Evolutionary conservation across 257 asterid species (phyloP), one percentile per base, ranked within the genome.

Genomic region (Gentiana dahurica): DNA sequence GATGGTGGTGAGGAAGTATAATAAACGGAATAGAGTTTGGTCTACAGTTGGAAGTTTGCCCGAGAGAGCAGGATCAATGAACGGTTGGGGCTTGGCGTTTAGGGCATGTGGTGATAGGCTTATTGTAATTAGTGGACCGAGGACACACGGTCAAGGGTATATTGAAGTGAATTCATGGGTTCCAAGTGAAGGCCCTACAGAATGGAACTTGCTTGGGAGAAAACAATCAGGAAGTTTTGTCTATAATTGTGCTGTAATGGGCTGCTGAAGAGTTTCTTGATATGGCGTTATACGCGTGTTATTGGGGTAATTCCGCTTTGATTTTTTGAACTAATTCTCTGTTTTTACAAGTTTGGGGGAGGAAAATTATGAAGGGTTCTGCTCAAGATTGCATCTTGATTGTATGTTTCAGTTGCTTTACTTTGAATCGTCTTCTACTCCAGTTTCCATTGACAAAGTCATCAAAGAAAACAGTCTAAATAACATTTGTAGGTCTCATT

Each of bases 171-270:
- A 78, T 62, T 78, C 81, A 35, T 78, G 84, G 84, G 66, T 62
- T 41, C 84, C 84, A 0, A 66, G 81, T 44, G 81, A 74, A 55
- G 80, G 79, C 6, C 78, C 84, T 8, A 76, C 78, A 35, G 62
- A 68, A 11, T 78, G 84, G 84, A 77, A 73, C 41, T 66, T 88
- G 75, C 95, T 92, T 4, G 98, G 94, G 15, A 72, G 75, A n/a
- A 92, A 88, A 63, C 72, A 75, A 36, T 83, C 93, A 0, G 84
- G 85, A 34, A 85, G 82, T 68, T 92, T 92, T 82, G 99, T 92
- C 38, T 92, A 88, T 79, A 92, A 92, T 64, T 92, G 97, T 72
- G 94, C 99, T 36, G 99, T 88, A 69, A 92, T 92, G 99, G 95
- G 99, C 51, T 88, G 99, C 85, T 92, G 82, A 85, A 56, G 59